These are phyloP conservation scores for Paraurostyla sp. DNA, from an alignment of 73 alveolate species.

Conservation along the genomic window DNA sequence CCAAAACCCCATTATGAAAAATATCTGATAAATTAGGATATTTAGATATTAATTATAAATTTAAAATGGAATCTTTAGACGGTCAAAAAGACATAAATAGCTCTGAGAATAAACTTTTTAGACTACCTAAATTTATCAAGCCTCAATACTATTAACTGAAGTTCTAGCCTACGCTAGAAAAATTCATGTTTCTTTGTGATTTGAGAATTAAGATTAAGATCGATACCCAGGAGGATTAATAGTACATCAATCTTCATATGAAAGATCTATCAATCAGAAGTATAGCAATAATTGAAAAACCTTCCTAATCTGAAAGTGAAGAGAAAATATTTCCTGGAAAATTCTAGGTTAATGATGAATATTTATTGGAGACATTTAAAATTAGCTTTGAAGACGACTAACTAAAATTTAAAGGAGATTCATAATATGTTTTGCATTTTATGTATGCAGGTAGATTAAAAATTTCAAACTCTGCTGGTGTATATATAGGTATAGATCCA, in stretches of 20 bases:
- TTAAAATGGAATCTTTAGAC: too few relatives aligned
- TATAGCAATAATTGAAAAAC: not conserved
- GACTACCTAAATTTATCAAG: not conserved
- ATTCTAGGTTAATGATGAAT: not conserved
- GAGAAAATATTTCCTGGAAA: not conserved
- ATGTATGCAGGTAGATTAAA: constrained; percentile 15
- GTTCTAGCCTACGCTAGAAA: not conserved
- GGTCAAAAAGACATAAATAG: too few relatives aligned
- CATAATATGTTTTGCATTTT: not conserved
- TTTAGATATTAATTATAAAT: too few relatives aligned
- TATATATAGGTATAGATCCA: constrained; percentile 16
- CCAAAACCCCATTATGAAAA: too few relatives aligned
- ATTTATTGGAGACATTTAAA: not conserved
- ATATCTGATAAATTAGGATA: too few relatives aligned
- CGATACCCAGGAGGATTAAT: not conserved
- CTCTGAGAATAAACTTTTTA: too few relatives aligned
- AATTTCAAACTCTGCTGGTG: not conserved
- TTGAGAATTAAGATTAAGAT: not conserved
- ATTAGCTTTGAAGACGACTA: not conserved
- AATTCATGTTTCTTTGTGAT: not conserved
- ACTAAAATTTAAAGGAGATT: not conserved
- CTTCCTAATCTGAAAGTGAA: not conserved
- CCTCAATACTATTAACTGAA: not conserved
- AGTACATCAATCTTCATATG: not conserved
- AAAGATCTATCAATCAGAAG: not conserved